Evolutionary conservation across 2,329 filamentous ascomycete genomes (phyloP), one percentile per base, ranked within the genome.

Genomic region (Botrytis tulipae): DNA sequence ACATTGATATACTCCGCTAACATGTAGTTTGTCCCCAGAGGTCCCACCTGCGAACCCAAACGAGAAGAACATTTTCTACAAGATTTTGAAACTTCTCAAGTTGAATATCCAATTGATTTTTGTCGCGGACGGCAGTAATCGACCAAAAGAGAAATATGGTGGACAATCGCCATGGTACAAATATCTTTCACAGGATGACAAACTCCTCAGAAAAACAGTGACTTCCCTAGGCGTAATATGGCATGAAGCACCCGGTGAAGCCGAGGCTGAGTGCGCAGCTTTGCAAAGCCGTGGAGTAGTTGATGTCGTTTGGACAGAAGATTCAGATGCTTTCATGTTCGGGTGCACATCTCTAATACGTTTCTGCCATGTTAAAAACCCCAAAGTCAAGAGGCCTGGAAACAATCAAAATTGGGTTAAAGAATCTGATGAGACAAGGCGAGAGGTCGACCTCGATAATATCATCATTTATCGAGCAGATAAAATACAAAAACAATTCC

Each of bases 311-410:
- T 86, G 98, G 79, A 97, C 93, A 81, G 94, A 98, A 81, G 95
- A 98, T 84, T 94, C 97, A 57, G 95, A 98, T 81, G 95, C 95
- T 1, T 88, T 97, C 79, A 97, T 98, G 95, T 98, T 98, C 83
- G 95, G 95, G 1, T 95, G 93, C 75, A 90, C 88, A 0, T 83
- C 88, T 48, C 94, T 92, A 0, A 83, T 97, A 61, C 88, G 93
- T 67, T 94, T 93, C 78, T 97, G 93, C 90, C 92, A 92, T 0
- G 87, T 54, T 20, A 18, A 68, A 22, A 54, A 67, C 20, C 6
- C 8, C 35, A 54, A 40, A 40, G 25, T 29, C 6, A 68, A 54
- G 32, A 68, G n/a, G 16, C 25, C 25, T 54, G 32, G 22, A 20
- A 29, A 54, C 8, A 40, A 68, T 37, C 12, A 37, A 37, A 14